Evolutionary conservation across 257 asterid species (phyloP).

Genomic region (Nicotiana tomentosiformis): DNA sequence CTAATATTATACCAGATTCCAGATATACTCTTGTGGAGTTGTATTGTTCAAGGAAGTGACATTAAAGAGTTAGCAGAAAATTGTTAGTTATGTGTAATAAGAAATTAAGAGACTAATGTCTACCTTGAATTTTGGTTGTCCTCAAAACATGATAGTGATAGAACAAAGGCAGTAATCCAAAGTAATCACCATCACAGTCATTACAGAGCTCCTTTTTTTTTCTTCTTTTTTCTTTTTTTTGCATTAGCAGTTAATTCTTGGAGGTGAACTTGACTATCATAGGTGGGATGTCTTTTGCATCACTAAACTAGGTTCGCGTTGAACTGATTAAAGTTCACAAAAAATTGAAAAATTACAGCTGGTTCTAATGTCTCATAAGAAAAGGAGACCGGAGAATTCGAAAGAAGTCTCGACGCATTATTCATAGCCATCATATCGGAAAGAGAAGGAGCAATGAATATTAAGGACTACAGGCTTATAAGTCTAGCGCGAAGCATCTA

Average conservation of each 20-base stretch:
- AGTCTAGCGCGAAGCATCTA: background rate
- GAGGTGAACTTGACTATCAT: background rate
- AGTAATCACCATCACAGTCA: background rate
- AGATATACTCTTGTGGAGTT: background rate
- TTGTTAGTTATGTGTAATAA: background rate
- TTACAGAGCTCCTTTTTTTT: background rate
- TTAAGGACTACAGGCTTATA: background rate
- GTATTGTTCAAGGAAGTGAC: background rate
- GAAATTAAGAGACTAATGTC: background rate
- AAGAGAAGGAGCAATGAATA: background rate
- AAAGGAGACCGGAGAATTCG: no score
- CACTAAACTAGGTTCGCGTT: background rate
- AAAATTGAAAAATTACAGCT: no score
- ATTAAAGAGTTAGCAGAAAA: background rate
- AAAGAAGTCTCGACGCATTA: no score
- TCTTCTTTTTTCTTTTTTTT: no score
- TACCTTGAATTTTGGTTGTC: background rate
- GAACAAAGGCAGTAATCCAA: background rate
- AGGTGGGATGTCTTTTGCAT: background rate
- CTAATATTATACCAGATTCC: background rate
- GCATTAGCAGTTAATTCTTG: background rate
- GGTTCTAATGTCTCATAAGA: no score
- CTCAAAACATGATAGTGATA: background rate
- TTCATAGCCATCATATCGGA: background rate
- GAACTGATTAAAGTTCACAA: background rate